Conservation (phyloP, 495 filamentous ascomycete genomes). For the Talaromyces ruber region DNA sequence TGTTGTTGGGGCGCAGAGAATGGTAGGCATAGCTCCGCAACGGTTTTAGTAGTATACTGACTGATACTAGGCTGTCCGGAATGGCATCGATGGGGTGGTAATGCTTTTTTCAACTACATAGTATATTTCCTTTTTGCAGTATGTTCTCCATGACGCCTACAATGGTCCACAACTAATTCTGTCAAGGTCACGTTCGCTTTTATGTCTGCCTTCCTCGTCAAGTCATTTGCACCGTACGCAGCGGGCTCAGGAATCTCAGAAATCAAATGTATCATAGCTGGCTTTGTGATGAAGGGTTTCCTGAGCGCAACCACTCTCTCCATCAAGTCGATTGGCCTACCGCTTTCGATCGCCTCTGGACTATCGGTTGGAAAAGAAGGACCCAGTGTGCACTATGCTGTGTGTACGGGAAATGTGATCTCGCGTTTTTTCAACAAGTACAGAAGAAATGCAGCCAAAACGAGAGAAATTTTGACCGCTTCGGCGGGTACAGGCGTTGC, state of each 20-base stretch:
- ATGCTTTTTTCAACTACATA: conserved; percentile 74
- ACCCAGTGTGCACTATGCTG: conserved; percentile 95
- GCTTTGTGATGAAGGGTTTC: conserved; percentile 99
- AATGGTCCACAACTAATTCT: conserved; percentile 1
- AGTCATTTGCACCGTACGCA: conserved; percentile 90
- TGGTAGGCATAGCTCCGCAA: conserved; percentile 38
- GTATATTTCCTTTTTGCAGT: conserved; percentile 87
- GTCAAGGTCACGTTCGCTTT: conserved; percentile 68
- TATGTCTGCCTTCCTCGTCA: conserved; percentile 77
- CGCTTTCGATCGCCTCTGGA: conserved; percentile 88
- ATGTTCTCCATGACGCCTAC: conserved; percentile 14
- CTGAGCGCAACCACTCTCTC: conserved; percentile 84
- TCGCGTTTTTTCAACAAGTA: conserved; percentile 91
- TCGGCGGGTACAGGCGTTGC: conserved; percentile 93
- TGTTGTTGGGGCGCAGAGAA: conserved; percentile 97
- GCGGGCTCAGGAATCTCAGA: conserved; percentile 97
- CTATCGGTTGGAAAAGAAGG: conserved; percentile 96
- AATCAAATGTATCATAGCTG: conserved; percentile 98
- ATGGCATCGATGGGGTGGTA: conserved; percentile 83
- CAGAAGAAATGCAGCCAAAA: conserved; percentile 86
- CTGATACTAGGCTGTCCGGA: conserved; percentile 53
- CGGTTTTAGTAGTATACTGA: conserved; percentile 14
- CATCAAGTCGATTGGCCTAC: conserved; percentile 89
- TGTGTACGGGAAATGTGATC: conserved; percentile 96
- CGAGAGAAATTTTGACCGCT: conserved; percentile 87